Percentiles rank a stretch among this genome's conserved stretches.
phyloP scores from a whole-genome alignment of 345 rosid species.

The Gossypium longicalyx region DNA sequence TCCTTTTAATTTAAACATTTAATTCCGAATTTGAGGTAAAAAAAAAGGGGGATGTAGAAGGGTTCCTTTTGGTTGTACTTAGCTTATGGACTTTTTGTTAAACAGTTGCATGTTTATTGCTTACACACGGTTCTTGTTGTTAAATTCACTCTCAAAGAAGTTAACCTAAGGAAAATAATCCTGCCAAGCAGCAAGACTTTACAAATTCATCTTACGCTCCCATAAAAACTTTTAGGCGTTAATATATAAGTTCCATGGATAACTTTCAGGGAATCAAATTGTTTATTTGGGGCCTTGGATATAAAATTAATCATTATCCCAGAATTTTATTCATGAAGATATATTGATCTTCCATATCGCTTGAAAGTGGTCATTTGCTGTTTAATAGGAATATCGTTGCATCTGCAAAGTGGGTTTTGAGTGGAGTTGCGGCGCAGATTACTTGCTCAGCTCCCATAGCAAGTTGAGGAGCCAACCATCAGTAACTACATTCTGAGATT shows the following conservation, averaged over 20 bases:
- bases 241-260: background rate
- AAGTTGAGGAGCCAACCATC: no score
- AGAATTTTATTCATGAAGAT: slow-evolving; percentile 14
- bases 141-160: background rate
- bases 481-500: no score
- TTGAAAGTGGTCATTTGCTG: background rate
- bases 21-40: background rate
- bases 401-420: background rate
- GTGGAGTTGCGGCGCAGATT: no score
- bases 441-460: no score
- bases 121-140: background rate
- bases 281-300: background rate
- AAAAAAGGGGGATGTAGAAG: background rate
- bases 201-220: background rate
- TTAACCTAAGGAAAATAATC: background rate
- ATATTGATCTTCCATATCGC: background rate
- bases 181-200: background rate
- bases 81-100: background rate
- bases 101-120: background rate
- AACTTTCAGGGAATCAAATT: background rate
- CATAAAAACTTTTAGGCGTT: background rate
- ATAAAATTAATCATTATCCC: background rate
- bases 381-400: background rate
- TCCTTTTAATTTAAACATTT: background rate
- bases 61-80: background rate